Percentiles rank a stretch among this genome's conserved stretches.
phyloP scores from a whole-genome alignment of 805 yeast genomes.

The Yamadazyma scolyti region DNA sequence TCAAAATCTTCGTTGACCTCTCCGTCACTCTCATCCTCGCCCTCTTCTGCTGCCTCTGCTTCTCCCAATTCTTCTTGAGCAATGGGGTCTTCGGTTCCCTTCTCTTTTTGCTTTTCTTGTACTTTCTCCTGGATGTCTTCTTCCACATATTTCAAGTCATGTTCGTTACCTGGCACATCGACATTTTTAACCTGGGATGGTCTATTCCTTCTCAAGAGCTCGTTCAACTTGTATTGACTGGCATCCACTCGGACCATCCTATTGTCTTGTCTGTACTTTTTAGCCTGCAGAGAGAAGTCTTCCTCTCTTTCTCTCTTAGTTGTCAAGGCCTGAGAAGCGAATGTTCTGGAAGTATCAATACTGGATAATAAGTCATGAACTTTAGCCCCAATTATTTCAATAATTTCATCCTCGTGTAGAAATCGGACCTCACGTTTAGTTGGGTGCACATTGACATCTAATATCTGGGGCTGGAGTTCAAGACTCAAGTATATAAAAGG shows the following conservation, averaged over 20 bases:
- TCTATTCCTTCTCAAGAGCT: conserved; percentile 9
- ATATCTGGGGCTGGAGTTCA: conserved; percentile 59
- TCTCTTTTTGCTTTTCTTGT: neutral
- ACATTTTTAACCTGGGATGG: neutral
- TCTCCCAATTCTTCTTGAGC: neutral
- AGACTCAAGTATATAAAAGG: conserved; percentile 77
- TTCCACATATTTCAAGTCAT: neutral
- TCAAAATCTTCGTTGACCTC: too few species aligned
- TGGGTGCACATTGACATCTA: conserved; percentile 95
- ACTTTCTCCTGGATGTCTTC: neutral
- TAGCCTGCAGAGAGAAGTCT: conserved; percentile 10
- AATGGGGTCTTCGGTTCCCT: too few species aligned
- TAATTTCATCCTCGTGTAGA: conserved; percentile 80
- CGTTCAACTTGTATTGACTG: conserved; percentile 42
- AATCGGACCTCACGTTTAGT: conserved; percentile 91
- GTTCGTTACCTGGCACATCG: neutral
- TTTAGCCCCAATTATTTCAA: conserved; percentile 50
- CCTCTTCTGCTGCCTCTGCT: too few species aligned
- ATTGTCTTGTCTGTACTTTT: conserved; percentile 52
- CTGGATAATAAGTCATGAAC: conserved; percentile 50
- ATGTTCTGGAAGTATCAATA: conserved; percentile 66
- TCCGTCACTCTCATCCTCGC: neutral
- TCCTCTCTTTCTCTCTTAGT: conserved; percentile 13
- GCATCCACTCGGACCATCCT: conserved; percentile 71
- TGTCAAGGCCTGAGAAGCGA: conserved; percentile 55